These are phyloP conservation scores for Penstemon newberryi DNA, from an alignment of 257 asterid species.

Conservation along the genomic window DNA sequence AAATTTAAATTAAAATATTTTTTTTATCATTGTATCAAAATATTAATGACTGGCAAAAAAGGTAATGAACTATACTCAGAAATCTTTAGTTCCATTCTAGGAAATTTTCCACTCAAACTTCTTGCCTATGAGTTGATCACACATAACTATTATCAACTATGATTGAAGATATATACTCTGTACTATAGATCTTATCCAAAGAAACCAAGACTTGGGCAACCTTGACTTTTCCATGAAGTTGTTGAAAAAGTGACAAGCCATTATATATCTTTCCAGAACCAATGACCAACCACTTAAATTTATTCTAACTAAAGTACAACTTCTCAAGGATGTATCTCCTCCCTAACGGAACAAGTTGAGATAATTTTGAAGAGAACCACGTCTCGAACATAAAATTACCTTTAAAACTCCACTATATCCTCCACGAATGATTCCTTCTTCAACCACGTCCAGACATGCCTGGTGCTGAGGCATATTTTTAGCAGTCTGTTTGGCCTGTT, in stretches of 20 bases:
- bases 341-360: slow-evolving; percentile 18
- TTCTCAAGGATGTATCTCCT: slow-evolving; percentile 4
- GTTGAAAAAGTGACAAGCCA: slow-evolving; percentile 7
- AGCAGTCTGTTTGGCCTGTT: slow-evolving; percentile 64
- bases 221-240: not conserved
- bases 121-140: not conserved
- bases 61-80: slow-evolving; percentile 2
- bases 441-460: slow-evolving; percentile 88
- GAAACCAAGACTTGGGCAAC: slow-evolving; percentile 3
- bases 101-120: slow-evolving; percentile 1
- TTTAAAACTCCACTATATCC: slow-evolving; percentile 81
- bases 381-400: slow-evolving; percentile 47
- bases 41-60: not conserved
- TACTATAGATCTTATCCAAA: not conserved
- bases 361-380: slow-evolving; percentile 24
- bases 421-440: slow-evolving; percentile 90
- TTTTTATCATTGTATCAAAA: not conserved
- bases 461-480: slow-evolving; percentile 86
- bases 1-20: not conserved
- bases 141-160: too few species aligned
- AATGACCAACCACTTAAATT: slow-evolving; percentile 15
- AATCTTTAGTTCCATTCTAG: not conserved
- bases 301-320: slow-evolving; percentile 1
- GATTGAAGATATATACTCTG: too few species aligned
- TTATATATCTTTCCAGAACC: slow-evolving; percentile 16